Conservation (phyloP, 2,329 filamentous ascomycete genomes). For the Stagonosporopsis tanaceti region DNA sequence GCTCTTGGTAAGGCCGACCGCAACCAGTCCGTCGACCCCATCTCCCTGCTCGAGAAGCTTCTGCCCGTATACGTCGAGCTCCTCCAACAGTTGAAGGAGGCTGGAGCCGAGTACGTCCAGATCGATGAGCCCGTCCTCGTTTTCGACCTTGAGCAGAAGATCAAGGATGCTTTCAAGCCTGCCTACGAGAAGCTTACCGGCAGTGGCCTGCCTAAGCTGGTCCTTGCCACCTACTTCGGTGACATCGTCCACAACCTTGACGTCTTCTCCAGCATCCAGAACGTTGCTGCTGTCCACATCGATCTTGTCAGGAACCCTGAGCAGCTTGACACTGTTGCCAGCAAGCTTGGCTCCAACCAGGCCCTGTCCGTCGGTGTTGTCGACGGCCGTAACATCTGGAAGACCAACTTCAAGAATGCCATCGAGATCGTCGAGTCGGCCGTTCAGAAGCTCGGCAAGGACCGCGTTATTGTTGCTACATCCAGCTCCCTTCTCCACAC, state of each 20-base stretch:
- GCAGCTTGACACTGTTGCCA: conserved; percentile 87
- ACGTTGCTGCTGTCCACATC: conserved; percentile 85
- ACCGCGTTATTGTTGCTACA: conserved; percentile 94
- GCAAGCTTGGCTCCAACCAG: conserved; percentile 86
- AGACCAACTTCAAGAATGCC: conserved; percentile 97
- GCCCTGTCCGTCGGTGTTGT: conserved; percentile 95
- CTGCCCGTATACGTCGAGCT: conserved; percentile 95
- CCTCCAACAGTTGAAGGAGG: conserved; percentile 90
- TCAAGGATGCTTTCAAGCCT: conserved; percentile 97
- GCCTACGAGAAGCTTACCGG: conserved; percentile 90
- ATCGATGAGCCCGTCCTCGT: conserved; percentile 98
- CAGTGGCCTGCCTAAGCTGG: conserved; percentile 82
- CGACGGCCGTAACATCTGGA: conserved; percentile 99
- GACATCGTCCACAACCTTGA: conserved; percentile 99
- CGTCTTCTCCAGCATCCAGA: conserved; percentile 75
- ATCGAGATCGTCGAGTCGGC: conserved; percentile 90
- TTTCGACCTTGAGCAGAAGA: conserved; percentile 87
- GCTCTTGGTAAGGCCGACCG: conserved; percentile 98
- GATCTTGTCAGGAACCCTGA: conserved; percentile 98
- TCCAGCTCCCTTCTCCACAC: conserved; percentile 98
- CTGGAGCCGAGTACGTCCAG: conserved; percentile 95
- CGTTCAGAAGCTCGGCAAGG: conserved; percentile 95
- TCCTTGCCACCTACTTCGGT: conserved; percentile 98
- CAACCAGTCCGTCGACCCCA: conserved; percentile 90
- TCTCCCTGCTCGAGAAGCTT: conserved; percentile 91